Percentiles rank a stretch among this genome's conserved stretches.
phyloP scores from a whole-genome alignment of 179 eudicot genomes.

The Spinacia oleracea region DNA sequence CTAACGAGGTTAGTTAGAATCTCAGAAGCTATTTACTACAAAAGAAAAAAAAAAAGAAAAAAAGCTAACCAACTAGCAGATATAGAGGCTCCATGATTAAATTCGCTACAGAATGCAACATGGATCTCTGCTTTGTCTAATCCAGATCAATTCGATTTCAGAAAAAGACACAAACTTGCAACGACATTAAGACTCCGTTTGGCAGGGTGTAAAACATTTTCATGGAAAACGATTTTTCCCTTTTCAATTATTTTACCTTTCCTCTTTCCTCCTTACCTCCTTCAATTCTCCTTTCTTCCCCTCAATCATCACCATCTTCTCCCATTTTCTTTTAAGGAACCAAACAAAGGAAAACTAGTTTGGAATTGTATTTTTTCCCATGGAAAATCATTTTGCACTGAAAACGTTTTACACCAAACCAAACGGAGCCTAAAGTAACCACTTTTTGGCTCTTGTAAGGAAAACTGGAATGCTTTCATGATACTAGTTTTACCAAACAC shows the following conservation, averaged over 20 bases:
- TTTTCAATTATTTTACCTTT: no score
- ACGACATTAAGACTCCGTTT: background rate
- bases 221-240: no score
- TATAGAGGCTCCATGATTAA: background rate
- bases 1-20: conserved; percentile 54
- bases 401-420: no score
- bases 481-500: background rate
- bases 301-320: no score
- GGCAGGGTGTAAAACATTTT: no score
- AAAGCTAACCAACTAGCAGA: background rate
- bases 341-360: no score
- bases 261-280: no score
- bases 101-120: background rate
- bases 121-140: background rate
- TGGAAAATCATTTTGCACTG: no score
- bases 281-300: no score
- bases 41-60: background rate
- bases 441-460: background rate
- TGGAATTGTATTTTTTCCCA: no score
- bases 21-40: background rate
- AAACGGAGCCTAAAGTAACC: no score
- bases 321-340: no score
- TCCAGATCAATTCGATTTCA: background rate
- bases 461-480: background rate
- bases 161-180: background rate